phyloP scores from a whole-genome alignment of 2,329 filamentous ascomycete genomes.

The Fusarium subtropicale region DNA sequence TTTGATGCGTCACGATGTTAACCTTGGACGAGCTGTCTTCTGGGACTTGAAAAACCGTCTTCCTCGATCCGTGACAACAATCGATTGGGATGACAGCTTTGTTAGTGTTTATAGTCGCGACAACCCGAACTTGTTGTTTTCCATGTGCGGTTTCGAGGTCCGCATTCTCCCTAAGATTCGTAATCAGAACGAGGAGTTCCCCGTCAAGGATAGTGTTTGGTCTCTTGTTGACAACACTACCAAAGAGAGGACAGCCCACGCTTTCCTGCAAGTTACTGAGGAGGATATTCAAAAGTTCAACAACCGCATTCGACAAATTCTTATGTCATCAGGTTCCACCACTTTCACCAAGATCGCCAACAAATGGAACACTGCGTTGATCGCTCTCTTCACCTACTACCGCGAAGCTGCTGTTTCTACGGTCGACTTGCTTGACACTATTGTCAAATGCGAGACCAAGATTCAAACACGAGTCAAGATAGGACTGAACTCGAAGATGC shows the following conservation, averaged over 20 bases:
- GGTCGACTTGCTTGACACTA: constrained; percentile 92
- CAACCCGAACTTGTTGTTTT: constrained; percentile 96
- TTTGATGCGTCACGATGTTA: constrained; percentile 98
- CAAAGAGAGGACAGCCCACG: constrained; percentile 96
- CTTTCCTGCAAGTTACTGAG: constrained; percentile 96
- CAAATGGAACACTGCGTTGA: constrained; percentile 99
- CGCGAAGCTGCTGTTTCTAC: constrained; percentile 97
- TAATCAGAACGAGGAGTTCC: constrained; percentile 96
- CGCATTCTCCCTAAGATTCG: constrained; percentile 94
- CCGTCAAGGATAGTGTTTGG: constrained; percentile 98
- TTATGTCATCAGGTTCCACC: constrained; percentile 99
- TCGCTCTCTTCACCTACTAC: constrained; percentile 98
- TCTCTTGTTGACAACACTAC: constrained; percentile 95
- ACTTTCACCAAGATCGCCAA: constrained; percentile 99
- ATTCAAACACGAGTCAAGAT: constrained; percentile 99
- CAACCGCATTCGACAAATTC: constrained; percentile 96
- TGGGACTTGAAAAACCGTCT: constrained; percentile 99
- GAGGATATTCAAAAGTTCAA: constrained; percentile 99
- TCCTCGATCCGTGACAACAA: constrained; percentile 93
- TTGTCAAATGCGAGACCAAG: constrained; percentile 99
- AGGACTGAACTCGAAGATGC: constrained; percentile 99
- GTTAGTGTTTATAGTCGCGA: constrained; percentile 97
- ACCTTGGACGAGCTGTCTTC: constrained; percentile 95
- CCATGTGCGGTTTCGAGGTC: constrained; percentile 98
- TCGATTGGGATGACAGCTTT: constrained; percentile 99